Evolutionary conservation across 192 early-diverging fungal genomes (phyloP).

Genomic region (Coemansia sp.): DNA sequence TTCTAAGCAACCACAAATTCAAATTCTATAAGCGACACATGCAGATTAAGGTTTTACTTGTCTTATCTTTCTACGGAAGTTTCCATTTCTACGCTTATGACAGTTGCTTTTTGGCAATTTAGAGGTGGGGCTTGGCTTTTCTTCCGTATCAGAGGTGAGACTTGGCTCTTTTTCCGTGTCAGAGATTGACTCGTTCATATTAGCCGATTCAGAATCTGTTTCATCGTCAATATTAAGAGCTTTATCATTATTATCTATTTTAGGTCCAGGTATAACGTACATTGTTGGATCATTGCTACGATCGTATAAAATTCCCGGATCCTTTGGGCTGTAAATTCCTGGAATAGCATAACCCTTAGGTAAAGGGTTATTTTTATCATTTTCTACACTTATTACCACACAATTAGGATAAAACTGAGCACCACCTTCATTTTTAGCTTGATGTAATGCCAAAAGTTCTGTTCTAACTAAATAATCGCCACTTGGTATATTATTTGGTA

Average conservation of each 20-base stretch:
- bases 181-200: not conserved
- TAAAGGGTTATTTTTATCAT: not conserved
- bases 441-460: constrained; percentile 12
- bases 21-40: not conserved
- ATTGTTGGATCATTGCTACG: constrained; percentile 4
- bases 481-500: constrained; percentile 8
- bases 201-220: not conserved
- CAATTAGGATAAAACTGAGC: constrained; percentile 16
- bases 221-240: not conserved
- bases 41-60: not conserved
- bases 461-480: constrained; percentile 16
- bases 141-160: not conserved
- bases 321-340: constrained; percentile 8
- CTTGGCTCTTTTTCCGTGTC: not conserved
- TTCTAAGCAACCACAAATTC: not conserved
- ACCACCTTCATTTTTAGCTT: not conserved
- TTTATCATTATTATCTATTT: not conserved
- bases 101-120: not conserved
- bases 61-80: not conserved
- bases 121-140: not conserved
- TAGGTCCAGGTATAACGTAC: constrained; percentile 7
- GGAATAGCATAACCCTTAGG: constrained; percentile 10
- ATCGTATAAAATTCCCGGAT: constrained; percentile 13
- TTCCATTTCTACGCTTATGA: not conserved
- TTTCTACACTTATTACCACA: not conserved